Evolutionary conservation across 164 flowering plant species (phyloP).

Genomic region (Stephania cephalantha): DNA sequence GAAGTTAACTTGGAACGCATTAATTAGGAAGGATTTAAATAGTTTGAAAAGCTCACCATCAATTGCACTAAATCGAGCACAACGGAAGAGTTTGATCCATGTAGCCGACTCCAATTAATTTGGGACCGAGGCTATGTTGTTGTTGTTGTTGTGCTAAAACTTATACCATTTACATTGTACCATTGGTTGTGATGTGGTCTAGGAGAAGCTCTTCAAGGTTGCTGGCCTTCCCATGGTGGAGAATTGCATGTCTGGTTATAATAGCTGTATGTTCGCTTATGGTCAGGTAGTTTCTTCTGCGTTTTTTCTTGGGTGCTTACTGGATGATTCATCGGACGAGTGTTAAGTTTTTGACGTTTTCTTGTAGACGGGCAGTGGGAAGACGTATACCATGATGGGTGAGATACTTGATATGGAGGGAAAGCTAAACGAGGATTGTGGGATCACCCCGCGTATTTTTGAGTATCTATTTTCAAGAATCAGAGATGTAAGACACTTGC

Average conservation of each 20-base stretch:
- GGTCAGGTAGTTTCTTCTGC: conserved; percentile 59
- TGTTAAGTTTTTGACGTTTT: conserved; percentile 13
- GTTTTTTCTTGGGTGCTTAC: conserved; percentile 1
- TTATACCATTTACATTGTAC: not conserved
- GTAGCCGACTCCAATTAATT: too few species aligned
- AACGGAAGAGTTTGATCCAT: too few species aligned
- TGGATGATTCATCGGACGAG: not conserved
- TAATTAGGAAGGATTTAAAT: too few species aligned
- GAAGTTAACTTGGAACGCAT: too few species aligned
- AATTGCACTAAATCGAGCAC: too few species aligned
- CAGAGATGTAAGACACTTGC: conserved; percentile 30
- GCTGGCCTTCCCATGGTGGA: conserved; percentile 93
- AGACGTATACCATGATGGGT: conserved; percentile 96
- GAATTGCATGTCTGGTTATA: conserved; percentile 93
- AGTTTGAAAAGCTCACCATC: too few species aligned
- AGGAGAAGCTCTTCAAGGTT: conserved; percentile 80
- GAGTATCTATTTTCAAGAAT: conserved; percentile 69
- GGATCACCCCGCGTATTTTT: conserved; percentile 83
- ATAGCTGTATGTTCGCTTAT: conserved; percentile 94
- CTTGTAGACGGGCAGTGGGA: conserved; percentile 95
- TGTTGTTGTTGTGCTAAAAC: not conserved
- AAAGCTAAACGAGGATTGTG: conserved; percentile 52
- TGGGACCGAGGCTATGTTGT: too few species aligned
- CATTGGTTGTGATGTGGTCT: not conserved
- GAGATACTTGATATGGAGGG: conserved; percentile 53